These are phyloP conservation scores for Rhododendron vialii DNA, from an alignment of 148 eudicot species.

Conservation along the genomic window DNA sequence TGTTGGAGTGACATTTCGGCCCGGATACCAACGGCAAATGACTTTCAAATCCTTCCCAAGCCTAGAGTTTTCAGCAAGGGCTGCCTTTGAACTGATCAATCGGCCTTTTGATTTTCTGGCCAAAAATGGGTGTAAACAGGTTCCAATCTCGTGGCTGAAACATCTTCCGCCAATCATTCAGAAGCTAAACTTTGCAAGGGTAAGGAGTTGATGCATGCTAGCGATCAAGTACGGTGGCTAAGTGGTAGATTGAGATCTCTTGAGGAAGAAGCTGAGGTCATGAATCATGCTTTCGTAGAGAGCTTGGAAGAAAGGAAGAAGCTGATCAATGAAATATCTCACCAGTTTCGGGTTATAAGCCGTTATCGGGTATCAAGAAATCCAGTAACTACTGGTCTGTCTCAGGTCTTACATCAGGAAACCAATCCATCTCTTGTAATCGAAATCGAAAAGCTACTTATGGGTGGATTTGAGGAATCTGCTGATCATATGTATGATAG, in stretches of 20 bases:
- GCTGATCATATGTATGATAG: no score
- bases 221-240: conserved; percentile 9
- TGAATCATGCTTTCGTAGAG: conserved; percentile 12
- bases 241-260: conserved; percentile 19
- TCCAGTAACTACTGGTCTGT: conserved; percentile 13
- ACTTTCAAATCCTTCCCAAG: no score
- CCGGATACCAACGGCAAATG: no score
- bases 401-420: conserved; percentile 17
- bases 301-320: conserved; percentile 16
- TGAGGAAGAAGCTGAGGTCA: conserved; percentile 23
- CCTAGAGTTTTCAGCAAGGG: no score
- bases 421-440: conserved; percentile 16
- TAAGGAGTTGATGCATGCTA: conserved; percentile 1
- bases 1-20: no score
- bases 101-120: no score
- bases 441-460: conserved; percentile 9
- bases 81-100: no score
- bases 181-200: neutral
- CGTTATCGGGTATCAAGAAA: neutral
- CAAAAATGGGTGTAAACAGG: no score
- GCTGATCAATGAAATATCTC: conserved; percentile 19
- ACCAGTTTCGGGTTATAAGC: conserved; percentile 5
- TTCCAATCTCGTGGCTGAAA: neutral
- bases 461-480: neutral
- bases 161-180: neutral